A percentile compares a stretch with the other conserved stretches of the same genome.
Conservation (phyloP, 345 rosid genomes). For the Eucalyptus shirleyi region DNA sequence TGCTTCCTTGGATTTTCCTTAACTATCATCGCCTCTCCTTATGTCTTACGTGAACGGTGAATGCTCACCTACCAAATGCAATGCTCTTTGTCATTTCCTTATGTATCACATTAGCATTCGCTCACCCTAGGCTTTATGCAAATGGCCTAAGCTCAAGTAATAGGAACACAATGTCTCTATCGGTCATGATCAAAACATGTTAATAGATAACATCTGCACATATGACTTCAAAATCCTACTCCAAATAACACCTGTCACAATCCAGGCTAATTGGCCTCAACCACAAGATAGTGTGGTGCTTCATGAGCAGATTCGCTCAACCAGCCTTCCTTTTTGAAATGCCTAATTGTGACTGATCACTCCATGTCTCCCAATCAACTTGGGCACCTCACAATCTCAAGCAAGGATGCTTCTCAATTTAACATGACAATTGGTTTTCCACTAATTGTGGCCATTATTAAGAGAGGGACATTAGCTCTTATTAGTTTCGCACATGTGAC, state of each 20-base stretch:
- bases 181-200: neutral
- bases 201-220: neutral
- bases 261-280: too few relatives aligned
- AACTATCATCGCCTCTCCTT: neutral
- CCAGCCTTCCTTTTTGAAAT: too few relatives aligned
- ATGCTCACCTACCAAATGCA: neutral
- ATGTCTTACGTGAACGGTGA: too few relatives aligned
- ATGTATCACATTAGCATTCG: neutral
- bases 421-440: too few relatives aligned
- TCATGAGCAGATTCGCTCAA: accelerated
- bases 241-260: too few relatives aligned
- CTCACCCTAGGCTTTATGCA: neutral
- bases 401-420: too few relatives aligned
- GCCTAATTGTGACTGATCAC: accelerated
- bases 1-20: neutral
- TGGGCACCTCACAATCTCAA: neutral
- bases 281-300: too few relatives aligned
- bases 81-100: neutral
- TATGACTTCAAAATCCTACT: too few relatives aligned
- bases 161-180: neutral
- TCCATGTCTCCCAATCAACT: neutral
- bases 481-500: too few relatives aligned
- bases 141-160: neutral
- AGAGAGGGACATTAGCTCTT: too few relatives aligned
- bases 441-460: too few relatives aligned